Conservation (phyloP, 306 rosid species). For the Gastrolobium villosum region DNA sequence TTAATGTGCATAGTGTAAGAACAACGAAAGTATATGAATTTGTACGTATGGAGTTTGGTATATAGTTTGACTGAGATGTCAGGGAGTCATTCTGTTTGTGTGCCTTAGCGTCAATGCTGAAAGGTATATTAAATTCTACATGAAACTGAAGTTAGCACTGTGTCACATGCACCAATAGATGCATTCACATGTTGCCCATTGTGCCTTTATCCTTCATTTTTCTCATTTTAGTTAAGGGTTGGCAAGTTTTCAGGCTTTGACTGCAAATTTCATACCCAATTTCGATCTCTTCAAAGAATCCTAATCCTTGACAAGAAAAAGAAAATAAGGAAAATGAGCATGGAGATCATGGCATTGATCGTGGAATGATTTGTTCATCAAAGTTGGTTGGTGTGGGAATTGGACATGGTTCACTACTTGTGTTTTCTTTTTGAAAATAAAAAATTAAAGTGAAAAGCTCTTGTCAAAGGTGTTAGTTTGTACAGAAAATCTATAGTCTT, state of each 20-base stretch:
- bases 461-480: neutral
- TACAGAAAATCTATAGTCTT: neutral
- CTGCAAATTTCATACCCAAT: conserved; percentile 31
- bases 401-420: neutral
- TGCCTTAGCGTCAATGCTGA: conserved; percentile 20
- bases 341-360: conserved; percentile 46
- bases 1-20: neutral
- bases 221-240: conserved; percentile 46
- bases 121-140: conserved; percentile 31
- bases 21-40: neutral
- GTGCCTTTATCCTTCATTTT: conserved; percentile 27
- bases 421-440: neutral
- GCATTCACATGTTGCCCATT: conserved; percentile 55
- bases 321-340: conserved; percentile 21
- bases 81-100: conserved; percentile 14
- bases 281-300: conserved; percentile 38
- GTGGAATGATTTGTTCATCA: conserved; percentile 48
- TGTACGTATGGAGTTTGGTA: neutral
- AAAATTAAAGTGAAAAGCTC: neutral
- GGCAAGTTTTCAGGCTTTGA: conserved; percentile 43
- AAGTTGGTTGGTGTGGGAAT: conserved; percentile 27
- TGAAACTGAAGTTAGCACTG: conserved; percentile 28
- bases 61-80: conserved; percentile 31
- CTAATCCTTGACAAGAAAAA: conserved; percentile 29
- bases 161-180: conserved; percentile 50